phyloP scores from a whole-genome alignment of 768 basidiomycete genomes.

The Rhizopogon vulgaris region DNA sequence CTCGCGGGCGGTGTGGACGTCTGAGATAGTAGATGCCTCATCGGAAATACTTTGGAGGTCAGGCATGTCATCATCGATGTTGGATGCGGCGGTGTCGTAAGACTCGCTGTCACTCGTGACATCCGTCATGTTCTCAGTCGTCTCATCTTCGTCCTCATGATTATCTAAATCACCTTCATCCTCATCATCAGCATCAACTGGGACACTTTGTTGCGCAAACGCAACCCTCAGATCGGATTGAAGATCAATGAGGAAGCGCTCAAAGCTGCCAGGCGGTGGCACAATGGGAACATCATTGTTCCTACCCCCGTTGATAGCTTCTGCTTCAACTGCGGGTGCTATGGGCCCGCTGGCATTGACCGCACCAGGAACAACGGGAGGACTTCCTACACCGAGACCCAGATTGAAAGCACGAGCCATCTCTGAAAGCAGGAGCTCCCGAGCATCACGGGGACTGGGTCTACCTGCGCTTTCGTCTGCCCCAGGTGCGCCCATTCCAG shows the following conservation, averaged over 20 bases:
- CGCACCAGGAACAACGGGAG: slow-evolving; percentile 9
- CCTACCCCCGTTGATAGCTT: background rate
- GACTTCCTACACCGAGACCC: slow-evolving; percentile 47
- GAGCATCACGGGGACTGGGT: slow-evolving; percentile 35
- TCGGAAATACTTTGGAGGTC: slow-evolving; percentile 27
- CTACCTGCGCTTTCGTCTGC: slow-evolving; percentile 7
- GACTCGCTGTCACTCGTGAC: background rate
- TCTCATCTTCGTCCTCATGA: slow-evolving; percentile 6
- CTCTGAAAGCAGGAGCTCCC: slow-evolving; percentile 71
- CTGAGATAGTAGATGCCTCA: slow-evolving; percentile 19
- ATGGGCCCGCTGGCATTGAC: slow-evolving; percentile 8
- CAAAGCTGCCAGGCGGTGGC: slow-evolving; percentile 65
- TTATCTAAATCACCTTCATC: slow-evolving; percentile 11
- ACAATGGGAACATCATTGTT: slow-evolving; percentile 7
- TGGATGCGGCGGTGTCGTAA: slow-evolving; percentile 2
- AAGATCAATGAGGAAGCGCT: slow-evolving; percentile 73
- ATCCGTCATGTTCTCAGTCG: background rate
- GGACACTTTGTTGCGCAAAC: slow-evolving; percentile 36
- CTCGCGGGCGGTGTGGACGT: slow-evolving; percentile 6
- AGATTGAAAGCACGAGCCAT: slow-evolving; percentile 79
- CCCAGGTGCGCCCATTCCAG: slow-evolving; percentile 12
- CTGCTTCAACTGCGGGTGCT: background rate
- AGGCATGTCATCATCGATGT: slow-evolving; percentile 25
- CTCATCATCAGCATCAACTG: slow-evolving; percentile 6
- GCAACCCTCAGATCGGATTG: slow-evolving; percentile 67